Evolutionary conservation across 1,139 yeast genomes (phyloP).

Genomic region (Taphrina sp.): DNA sequence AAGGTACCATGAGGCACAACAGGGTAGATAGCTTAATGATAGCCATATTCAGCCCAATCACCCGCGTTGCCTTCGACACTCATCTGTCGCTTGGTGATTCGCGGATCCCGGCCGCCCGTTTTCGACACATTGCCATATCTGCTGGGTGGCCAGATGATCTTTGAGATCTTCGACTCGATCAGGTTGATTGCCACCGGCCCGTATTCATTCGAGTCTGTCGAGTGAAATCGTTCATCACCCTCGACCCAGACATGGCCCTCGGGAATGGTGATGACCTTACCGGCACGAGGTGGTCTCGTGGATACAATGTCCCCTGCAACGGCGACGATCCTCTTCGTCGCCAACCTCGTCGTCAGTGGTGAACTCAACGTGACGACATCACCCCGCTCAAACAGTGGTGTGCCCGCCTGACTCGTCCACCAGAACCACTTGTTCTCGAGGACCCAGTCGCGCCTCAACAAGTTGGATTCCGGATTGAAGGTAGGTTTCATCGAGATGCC

Average conservation of each 20-base stretch:
- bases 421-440: slow-evolving; percentile 46
- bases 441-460: slow-evolving; percentile 60
- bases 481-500: slow-evolving; percentile 91
- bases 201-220: slow-evolving; percentile 76
- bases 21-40: slow-evolving; percentile 6
- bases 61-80: slow-evolving; percentile 26
- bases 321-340: slow-evolving; percentile 76
- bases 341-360: slow-evolving; percentile 43
- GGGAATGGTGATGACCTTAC: slow-evolving; percentile 31
- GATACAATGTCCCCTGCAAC: slow-evolving; percentile 65
- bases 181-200: slow-evolving; percentile 68
- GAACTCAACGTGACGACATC: slow-evolving; percentile 65
- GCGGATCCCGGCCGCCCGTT: slow-evolving; percentile 23
- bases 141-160: slow-evolving; percentile 33
- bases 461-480: slow-evolving; percentile 64
- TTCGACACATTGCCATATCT: slow-evolving; percentile 25
- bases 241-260: slow-evolving; percentile 52
- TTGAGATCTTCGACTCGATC: slow-evolving; percentile 26
- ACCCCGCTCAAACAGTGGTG: slow-evolving; percentile 44
- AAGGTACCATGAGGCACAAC: too few species aligned
- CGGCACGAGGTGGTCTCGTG: slow-evolving; percentile 47
- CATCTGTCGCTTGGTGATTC: slow-evolving; percentile 31
- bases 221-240: slow-evolving; percentile 80
- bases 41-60: slow-evolving; percentile 30
- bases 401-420: slow-evolving; percentile 21